Evolutionary conservation across 1,139 yeast genomes (phyloP), one percentile per base, ranked within the genome.

Genomic region (Zygosaccharomyces sapae): DNA sequence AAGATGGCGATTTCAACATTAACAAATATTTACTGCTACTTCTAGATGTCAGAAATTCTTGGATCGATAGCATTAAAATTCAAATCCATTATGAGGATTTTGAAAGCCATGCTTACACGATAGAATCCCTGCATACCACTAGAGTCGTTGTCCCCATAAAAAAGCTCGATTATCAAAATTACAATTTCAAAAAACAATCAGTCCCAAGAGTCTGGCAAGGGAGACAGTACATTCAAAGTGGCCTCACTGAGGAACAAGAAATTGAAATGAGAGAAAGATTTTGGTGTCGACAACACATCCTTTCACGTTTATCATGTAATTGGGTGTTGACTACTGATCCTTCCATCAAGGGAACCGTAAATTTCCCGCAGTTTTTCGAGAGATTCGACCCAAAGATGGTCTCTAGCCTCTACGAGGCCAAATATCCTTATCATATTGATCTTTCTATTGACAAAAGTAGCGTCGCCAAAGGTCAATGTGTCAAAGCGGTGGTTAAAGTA

Each of bases 191-290:
- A 13, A 63, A 69, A 3, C 66, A 67, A 35, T 76, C 79, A 0
- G 82, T 90, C 27, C 97, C 97, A n/a, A 81, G 87, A 25, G 69
- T 89, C 38, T 58, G 62, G n/a, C 66, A 85, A 36, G 79, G 81
- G 40, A 80, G 81, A 50, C 96, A 89, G 66, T 86, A 81, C 59
- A 73, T 88, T 16, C 84, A 83, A 57, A 76, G 80, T 44, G 76
- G 74, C 44, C 61, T 81, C 25, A 70, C 80, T 0, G 76, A 67
- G 56, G 83, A 76, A 48, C 86, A 77, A 49, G 72, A 68, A 54
- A 63, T 55, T 38, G 74, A 70, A 44, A 75, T 80, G 67, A 74
- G 80, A 50, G 81, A 81, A 53, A 69, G 78, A 5, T 92, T 89
- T 64, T 92, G 98, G 98, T 76, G 85, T 49, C 70, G 95, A 47